phyloP scores from a whole-genome alignment of 768 basidiomycete species.

The Lactarius pseudohatsudake region DNA sequence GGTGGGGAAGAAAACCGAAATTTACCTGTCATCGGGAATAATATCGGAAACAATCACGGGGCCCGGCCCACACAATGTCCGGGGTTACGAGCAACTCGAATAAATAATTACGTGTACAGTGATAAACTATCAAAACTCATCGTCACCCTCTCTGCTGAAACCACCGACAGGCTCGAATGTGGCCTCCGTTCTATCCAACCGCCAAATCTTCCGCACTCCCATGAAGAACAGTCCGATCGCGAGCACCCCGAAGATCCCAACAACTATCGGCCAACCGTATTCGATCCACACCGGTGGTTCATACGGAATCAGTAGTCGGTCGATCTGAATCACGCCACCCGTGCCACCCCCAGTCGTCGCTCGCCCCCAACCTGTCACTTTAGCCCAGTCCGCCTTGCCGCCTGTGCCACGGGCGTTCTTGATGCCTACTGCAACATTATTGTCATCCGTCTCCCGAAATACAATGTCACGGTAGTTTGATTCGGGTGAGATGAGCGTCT shows the following conservation, averaged over 20 bases:
- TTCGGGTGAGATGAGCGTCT: slow-evolving; percentile 66
- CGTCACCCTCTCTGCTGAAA: slow-evolving; percentile 59
- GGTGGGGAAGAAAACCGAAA: neutral
- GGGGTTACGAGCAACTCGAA: neutral
- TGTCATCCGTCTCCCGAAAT: slow-evolving; percentile 57
- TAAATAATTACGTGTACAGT: neutral
- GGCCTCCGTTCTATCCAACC: slow-evolving; percentile 72
- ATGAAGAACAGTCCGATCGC: slow-evolving; percentile 71
- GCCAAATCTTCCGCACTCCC: slow-evolving; percentile 70
- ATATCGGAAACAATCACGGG: neutral
- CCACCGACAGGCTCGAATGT: slow-evolving; percentile 91
- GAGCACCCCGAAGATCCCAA: slow-evolving; percentile 57
- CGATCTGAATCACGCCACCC: slow-evolving; percentile 89
- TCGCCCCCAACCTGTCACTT: slow-evolving; percentile 71
- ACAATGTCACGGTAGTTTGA: slow-evolving; percentile 81
- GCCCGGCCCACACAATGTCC: neutral
- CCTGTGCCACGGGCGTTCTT: slow-evolving; percentile 70
- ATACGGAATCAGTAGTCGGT: slow-evolving; percentile 81
- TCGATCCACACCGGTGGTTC: slow-evolving; percentile 81
- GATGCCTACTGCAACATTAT: slow-evolving; percentile 62
- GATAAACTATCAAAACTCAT: slow-evolving; percentile 32
- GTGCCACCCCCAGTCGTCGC: slow-evolving; percentile 68
- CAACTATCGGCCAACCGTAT: slow-evolving; percentile 68
- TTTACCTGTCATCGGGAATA: neutral
- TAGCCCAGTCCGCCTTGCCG: slow-evolving; percentile 61